phyloP scores from a whole-genome alignment of 371 early-diverging fungal genomes.

The Saksenaea vasiformis region DNA sequence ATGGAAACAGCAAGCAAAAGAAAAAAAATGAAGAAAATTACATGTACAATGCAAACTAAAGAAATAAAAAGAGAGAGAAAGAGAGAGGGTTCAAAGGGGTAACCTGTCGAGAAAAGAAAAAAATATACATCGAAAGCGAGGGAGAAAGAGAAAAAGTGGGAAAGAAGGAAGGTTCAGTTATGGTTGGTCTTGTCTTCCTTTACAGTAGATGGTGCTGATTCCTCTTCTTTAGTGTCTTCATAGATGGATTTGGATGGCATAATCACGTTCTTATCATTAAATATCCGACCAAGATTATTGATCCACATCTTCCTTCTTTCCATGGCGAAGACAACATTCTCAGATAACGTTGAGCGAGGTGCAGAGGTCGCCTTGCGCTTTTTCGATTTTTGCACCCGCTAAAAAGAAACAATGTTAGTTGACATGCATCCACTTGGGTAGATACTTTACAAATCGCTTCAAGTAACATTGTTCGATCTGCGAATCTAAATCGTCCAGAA shows the following conservation, averaged over 20 bases:
- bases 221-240: slow-evolving; percentile 21
- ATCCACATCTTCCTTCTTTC: slow-evolving; percentile 51
- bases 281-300: slow-evolving; percentile 52
- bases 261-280: slow-evolving; percentile 68
- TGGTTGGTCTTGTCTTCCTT: not conserved
- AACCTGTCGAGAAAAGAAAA: not conserved
- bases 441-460: slow-evolving; percentile 74
- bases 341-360: slow-evolving; percentile 53
- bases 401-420: slow-evolving; percentile 9
- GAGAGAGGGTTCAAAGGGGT: not conserved
- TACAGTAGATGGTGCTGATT: not conserved
- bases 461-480: slow-evolving; percentile 84
- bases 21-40: not conserved
- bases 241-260: slow-evolving; percentile 71
- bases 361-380: slow-evolving; percentile 65
- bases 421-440: not conserved
- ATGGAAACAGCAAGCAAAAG: not conserved
- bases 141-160: no score
- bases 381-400: slow-evolving; percentile 74
- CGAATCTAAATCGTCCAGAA: slow-evolving; percentile 85
- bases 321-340: slow-evolving; percentile 53
- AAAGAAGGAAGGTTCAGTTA: not conserved
- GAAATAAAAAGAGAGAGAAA: no score
- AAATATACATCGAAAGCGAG: not conserved
- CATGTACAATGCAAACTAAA: slow-evolving; percentile 1